A percentile compares a stretch with the other conserved stretches of the same genome.
Conservation (phyloP, 2,329 filamentous ascomycete species). For the Alternaria burnsii region DNA sequence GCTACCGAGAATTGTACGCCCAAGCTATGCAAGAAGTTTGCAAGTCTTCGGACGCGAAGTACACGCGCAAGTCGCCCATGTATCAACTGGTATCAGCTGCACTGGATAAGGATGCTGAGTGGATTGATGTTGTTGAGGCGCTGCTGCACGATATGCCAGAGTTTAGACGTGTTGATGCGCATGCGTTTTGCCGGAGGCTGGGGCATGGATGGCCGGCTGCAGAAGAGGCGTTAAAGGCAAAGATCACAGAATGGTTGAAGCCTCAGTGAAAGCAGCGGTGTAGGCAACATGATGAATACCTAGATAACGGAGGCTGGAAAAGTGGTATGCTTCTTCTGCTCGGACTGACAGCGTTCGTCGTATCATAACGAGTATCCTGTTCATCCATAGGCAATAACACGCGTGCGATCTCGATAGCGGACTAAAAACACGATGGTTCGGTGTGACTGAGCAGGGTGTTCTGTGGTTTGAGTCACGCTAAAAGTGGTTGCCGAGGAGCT, state of each 20-base stretch:
- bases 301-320: background rate
- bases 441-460: background rate
- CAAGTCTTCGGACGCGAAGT: slow-evolving; percentile 14
- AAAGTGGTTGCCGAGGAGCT: background rate
- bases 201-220: slow-evolving; percentile 14
- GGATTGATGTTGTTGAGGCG: slow-evolving; percentile 3
- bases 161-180: slow-evolving; percentile 10
- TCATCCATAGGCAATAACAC: background rate
- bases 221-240: slow-evolving; percentile 9
- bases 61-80: slow-evolving; percentile 21
- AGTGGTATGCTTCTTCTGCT: background rate
- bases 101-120: slow-evolving; percentile 6
- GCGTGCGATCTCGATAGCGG: background rate
- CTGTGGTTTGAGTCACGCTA: background rate
- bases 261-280: background rate
- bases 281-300: background rate
- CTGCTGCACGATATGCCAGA: slow-evolving; percentile 12
- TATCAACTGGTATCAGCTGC: slow-evolving; percentile 13
- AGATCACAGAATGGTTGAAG: slow-evolving; percentile 7
- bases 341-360: background rate
- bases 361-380: background rate
- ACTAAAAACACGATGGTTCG: background rate
- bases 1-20: slow-evolving; percentile 26
- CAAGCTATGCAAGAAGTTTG: slow-evolving; percentile 17
- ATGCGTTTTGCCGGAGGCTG: background rate